These are phyloP conservation scores for Tuber calosporum DNA, from an alignment of 495 filamentous ascomycete species.

Conservation along the genomic window DNA sequence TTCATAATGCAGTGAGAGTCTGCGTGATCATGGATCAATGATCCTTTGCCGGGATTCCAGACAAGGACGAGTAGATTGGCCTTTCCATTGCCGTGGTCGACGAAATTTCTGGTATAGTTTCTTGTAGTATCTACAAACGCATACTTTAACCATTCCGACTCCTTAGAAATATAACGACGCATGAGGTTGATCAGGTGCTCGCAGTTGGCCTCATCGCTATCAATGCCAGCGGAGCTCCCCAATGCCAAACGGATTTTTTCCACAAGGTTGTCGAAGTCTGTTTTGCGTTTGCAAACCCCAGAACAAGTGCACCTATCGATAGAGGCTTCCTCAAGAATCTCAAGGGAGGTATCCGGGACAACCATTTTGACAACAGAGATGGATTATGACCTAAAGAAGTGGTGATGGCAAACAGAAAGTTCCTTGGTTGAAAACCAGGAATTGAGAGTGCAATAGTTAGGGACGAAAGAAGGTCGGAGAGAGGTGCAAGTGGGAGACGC, in stretches of 20 bases:
- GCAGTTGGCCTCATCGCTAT: constrained; percentile 70
- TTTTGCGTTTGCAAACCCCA: neutral
- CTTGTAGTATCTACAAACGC: constrained; percentile 58
- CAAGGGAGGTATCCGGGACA: neutral
- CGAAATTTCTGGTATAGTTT: constrained; percentile 78
- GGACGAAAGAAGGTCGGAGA: neutral
- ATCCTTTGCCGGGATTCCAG: constrained; percentile 80
- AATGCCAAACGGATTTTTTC: constrained; percentile 61
- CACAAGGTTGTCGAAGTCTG: constrained; percentile 63
- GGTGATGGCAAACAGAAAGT: neutral
- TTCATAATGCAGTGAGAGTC: constrained; percentile 71
- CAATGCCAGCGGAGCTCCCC: constrained; percentile 69
- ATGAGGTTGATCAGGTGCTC: constrained; percentile 60
- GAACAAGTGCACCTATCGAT: neutral
- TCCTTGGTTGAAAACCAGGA: neutral
- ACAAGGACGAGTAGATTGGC: constrained; percentile 83
- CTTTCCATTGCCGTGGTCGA: constrained; percentile 85
- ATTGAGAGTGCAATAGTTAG: neutral
- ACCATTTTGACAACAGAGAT: neutral
- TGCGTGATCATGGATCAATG: constrained; percentile 78
- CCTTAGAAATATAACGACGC: constrained; percentile 59
- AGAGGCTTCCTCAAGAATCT: neutral
- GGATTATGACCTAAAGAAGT: neutral
- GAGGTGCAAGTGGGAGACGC: neutral
- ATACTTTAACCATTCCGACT: constrained; percentile 64